Evolutionary conservation across 2,329 filamentous ascomycete species (phyloP).

Genomic region (Verticillium klebahnii): DNA sequence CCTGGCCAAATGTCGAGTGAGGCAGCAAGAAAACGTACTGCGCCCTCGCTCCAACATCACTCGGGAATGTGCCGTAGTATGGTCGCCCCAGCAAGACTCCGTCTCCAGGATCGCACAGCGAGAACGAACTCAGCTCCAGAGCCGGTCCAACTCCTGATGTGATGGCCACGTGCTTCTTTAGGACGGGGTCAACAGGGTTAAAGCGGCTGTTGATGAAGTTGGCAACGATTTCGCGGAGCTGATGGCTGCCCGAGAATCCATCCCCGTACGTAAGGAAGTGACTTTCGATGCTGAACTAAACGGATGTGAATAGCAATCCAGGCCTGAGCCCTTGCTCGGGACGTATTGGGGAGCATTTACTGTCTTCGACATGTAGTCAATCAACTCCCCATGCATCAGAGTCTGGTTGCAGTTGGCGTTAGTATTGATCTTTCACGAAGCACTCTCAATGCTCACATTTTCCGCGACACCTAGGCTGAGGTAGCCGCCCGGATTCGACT

Average conservation of each 20-base stretch:
- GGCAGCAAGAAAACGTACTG: not conserved
- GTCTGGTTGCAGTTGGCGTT: not conserved
- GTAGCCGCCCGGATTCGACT: slow-evolving; percentile 36
- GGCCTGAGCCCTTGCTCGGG: not conserved
- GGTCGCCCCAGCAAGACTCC: slow-evolving; percentile 26
- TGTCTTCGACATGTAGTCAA: slow-evolving; percentile 15
- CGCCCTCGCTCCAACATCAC: slow-evolving; percentile 27
- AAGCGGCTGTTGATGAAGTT: not conserved
- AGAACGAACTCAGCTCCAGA: not conserved
- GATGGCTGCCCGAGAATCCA: slow-evolving; percentile 1
- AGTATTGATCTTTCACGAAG: not conserved
- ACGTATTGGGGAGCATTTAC: not conserved
- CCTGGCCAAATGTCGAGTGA: not conserved
- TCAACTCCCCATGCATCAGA: slow-evolving; percentile 29
- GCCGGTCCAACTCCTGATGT: not conserved
- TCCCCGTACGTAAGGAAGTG: slow-evolving; percentile 19
- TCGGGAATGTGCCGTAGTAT: slow-evolving; percentile 42
- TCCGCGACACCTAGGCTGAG: slow-evolving; percentile 48
- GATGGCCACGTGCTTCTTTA: not conserved
- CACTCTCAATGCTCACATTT: slow-evolving; percentile 24
- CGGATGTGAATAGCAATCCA: not conserved
- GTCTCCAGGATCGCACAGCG: slow-evolving; percentile 1
- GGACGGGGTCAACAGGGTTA: not conserved
- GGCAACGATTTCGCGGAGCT: not conserved
- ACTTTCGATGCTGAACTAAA: slow-evolving; percentile 27